Conservation (phyloP, 352 stramenopile species). For the Pythium folliculosum region DNA sequence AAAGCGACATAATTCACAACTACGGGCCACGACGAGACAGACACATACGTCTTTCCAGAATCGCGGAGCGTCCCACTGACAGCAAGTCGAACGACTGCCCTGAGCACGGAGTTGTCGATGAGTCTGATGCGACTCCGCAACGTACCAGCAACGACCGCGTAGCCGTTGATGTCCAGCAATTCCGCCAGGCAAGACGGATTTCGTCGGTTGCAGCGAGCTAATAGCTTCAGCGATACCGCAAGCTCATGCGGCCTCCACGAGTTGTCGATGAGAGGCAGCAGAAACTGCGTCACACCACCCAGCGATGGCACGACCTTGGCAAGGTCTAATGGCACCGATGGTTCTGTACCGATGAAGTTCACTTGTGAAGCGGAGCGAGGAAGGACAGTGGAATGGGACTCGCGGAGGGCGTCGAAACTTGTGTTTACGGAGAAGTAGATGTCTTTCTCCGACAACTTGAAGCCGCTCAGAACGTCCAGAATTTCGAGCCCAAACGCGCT, state of each 20-base stretch:
- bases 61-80: slow-evolving; percentile 35
- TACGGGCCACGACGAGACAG: slow-evolving; percentile 26
- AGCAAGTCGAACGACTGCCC: slow-evolving; percentile 42
- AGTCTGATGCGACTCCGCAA: slow-evolving; percentile 43
- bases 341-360: slow-evolving; percentile 58
- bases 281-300: slow-evolving; percentile 53
- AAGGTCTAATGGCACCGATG: slow-evolving; percentile 50
- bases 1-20: slow-evolving; percentile 60
- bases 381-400: slow-evolving; percentile 11
- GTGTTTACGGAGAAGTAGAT: slow-evolving; percentile 71
- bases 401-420: slow-evolving; percentile 33
- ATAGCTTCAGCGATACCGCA: slow-evolving; percentile 43
- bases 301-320: slow-evolving; percentile 59
- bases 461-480: slow-evolving; percentile 52
- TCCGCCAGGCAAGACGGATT: slow-evolving; percentile 66
- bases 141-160: slow-evolving; percentile 50
- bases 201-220: slow-evolving; percentile 47
- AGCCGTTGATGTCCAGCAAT: slow-evolving; percentile 59
- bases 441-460: slow-evolving; percentile 57
- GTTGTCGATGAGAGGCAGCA: slow-evolving; percentile 66
- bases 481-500: slow-evolving; percentile 64
- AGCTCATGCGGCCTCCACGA: slow-evolving; percentile 51
- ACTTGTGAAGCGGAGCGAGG: slow-evolving; percentile 28
- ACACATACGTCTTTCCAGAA: background rate
- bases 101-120: slow-evolving; percentile 53